A percentile compares a stretch with the other conserved stretches of the same genome.
phyloP scores from a whole-genome alignment of 768 basidiomycete species.

The Mycena leptocephala region DNA sequence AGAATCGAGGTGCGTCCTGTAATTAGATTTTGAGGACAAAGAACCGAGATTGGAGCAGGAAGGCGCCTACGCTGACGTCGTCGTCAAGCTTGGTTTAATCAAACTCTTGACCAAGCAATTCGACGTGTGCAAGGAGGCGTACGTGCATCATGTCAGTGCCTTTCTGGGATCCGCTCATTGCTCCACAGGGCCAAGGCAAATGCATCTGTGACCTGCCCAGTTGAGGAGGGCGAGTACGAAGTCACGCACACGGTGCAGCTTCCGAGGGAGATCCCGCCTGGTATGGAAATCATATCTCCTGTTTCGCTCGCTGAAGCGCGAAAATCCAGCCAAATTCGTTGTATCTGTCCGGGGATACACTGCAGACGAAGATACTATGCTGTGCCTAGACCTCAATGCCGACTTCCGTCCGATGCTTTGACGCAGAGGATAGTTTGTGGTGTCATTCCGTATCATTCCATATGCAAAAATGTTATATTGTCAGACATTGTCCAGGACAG shows the following conservation, averaged over 20 bases:
- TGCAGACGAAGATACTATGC: slow-evolving; percentile 77
- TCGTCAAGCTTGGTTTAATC: slow-evolving; percentile 92
- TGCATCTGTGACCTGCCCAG: slow-evolving; percentile 88
- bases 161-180: no score
- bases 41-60: slow-evolving; percentile 65
- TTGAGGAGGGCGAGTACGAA: slow-evolving; percentile 78
- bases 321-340: slow-evolving; percentile 84
- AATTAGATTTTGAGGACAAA: not conserved
- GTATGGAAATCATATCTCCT: slow-evolving; percentile 50
- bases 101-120: slow-evolving; percentile 88
- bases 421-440: not conserved
- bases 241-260: slow-evolving; percentile 90
- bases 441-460: not conserved
- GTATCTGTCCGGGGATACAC: slow-evolving; percentile 82
- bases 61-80: slow-evolving; percentile 92
- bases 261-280: slow-evolving; percentile 93
- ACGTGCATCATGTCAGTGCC: not conserved
- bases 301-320: slow-evolving; percentile 4
- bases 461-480: not conserved
- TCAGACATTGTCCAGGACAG: not conserved
- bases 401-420: slow-evolving; percentile 65
- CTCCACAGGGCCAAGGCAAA: slow-evolving; percentile 66
- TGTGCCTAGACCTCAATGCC: slow-evolving; percentile 86
- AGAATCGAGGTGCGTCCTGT: slow-evolving; percentile 72
- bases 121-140: slow-evolving; percentile 95